A percentile compares a stretch with the other conserved stretches of the same genome.
Conservation (phyloP, 2,329 filamentous ascomycete species). For the Pleomassaria siparia region DNA sequence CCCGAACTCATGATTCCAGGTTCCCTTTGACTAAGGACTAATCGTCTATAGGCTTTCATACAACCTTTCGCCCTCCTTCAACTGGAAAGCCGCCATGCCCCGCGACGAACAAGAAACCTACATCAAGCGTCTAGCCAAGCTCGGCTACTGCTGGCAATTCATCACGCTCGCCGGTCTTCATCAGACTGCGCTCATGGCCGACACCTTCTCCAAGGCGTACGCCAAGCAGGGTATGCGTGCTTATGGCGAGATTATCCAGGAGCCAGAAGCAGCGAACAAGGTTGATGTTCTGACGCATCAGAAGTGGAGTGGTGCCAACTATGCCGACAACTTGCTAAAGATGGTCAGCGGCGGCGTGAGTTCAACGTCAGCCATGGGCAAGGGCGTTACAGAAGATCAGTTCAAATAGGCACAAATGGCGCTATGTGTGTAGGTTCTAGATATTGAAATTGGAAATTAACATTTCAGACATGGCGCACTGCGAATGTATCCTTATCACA, state of each 20-base stretch:
- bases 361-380: slow-evolving; percentile 93
- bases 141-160: slow-evolving; percentile 99
- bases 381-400: slow-evolving; percentile 97
- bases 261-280: slow-evolving; percentile 88
- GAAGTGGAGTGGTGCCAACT: slow-evolving; percentile 96
- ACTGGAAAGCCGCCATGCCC: slow-evolving; percentile 98
- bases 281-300: slow-evolving; percentile 98
- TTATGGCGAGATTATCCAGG: slow-evolving; percentile 95
- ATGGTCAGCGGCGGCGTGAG: slow-evolving; percentile 95
- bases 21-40: no score
- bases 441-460: neutral
- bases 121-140: slow-evolving; percentile 79
- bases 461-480: neutral
- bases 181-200: slow-evolving; percentile 88
- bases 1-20: no score
- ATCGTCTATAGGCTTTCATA: slow-evolving; percentile 72
- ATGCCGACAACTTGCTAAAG: slow-evolving; percentile 92
- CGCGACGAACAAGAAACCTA: slow-evolving; percentile 94
- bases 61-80: slow-evolving; percentile 98
- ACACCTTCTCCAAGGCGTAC: slow-evolving; percentile 85
- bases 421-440: neutral
- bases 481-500: no score
- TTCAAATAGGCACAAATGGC: slow-evolving; percentile 60
- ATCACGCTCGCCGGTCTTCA: slow-evolving; percentile 98
- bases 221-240: slow-evolving; percentile 85